Evolutionary conservation across 257 asterid species (phyloP).

Genomic region (Ballota nigra): DNA sequence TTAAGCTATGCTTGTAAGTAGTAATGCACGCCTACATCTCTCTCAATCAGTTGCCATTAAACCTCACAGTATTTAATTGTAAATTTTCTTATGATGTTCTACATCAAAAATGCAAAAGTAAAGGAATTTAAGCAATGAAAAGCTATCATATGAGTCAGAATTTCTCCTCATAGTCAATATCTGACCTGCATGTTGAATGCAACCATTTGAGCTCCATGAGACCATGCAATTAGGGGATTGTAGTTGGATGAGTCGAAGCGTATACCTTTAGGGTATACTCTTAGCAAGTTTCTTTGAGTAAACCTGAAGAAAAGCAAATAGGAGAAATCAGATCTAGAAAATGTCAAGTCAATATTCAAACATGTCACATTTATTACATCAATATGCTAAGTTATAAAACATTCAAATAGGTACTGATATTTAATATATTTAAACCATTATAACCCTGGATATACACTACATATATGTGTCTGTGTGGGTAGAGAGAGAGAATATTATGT

Average conservation of each 20-base stretch:
- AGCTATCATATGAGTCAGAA: not conserved
- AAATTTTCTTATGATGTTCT: not conserved
- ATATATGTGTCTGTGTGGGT: too few relatives aligned
- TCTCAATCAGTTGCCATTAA: not conserved
- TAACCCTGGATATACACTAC: too few relatives aligned
- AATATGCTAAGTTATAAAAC: too few relatives aligned
- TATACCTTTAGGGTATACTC: constrained; percentile 85
- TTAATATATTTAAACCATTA: too few relatives aligned
- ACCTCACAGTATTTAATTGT: not conserved
- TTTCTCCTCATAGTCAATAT: constrained; percentile 6
- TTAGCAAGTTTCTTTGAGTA: constrained; percentile 71
- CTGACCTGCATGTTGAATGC: constrained; percentile 96
- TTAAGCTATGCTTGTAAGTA: not conserved
- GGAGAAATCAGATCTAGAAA: constrained; percentile 9
- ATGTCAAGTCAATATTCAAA: not conserved
- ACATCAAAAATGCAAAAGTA: not conserved
- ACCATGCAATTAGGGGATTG: constrained; percentile 89
- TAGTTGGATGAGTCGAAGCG: constrained; percentile 92
- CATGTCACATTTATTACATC: not conserved
- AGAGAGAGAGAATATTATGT: too few relatives aligned
- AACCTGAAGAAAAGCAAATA: constrained; percentile 46
- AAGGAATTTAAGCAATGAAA: constrained; percentile 6
- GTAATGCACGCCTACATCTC: not conserved
- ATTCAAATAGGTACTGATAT: too few relatives aligned
- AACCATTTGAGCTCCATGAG: constrained; percentile 97